Evolutionary conservation across 2,329 filamentous ascomycete species (phyloP).

Genomic region (Aspergillus uvarum): DNA sequence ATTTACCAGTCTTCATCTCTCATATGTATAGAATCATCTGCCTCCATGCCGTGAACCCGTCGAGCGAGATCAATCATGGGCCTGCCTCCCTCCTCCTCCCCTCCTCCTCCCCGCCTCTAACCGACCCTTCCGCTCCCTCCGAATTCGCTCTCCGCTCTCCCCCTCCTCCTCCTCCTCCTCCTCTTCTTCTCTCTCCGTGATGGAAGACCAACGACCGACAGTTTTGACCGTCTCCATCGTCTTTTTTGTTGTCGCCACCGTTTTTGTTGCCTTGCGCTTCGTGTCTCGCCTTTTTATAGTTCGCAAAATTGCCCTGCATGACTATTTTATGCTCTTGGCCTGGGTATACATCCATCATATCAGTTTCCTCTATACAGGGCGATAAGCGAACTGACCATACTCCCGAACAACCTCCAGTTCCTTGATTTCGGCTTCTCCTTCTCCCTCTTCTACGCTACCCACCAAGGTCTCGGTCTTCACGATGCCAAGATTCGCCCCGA

Average conservation of each 20-base stretch:
- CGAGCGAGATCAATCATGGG: neutral
- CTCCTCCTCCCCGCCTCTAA: neutral
- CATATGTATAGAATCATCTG: neutral
- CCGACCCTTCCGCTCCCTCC: neutral
- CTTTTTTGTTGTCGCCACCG: slow-evolving; percentile 63
- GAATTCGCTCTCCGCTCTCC: slow-evolving; percentile 3
- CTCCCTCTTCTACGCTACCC: slow-evolving; percentile 47
- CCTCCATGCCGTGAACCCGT: neutral
- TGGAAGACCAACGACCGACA: slow-evolving; percentile 36
- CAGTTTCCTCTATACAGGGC: neutral
- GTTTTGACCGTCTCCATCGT: slow-evolving; percentile 46
- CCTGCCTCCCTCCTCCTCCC: neutral
- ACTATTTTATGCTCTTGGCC: slow-evolving; percentile 76
- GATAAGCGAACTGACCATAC: neutral
- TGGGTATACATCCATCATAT: slow-evolving; percentile 56
- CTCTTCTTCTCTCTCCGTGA: slow-evolving; percentile 22
- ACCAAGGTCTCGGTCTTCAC: slow-evolving; percentile 46
- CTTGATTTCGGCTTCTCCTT: slow-evolving; percentile 49
- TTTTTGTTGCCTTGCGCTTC: slow-evolving; percentile 74
- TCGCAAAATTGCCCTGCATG: slow-evolving; percentile 69
- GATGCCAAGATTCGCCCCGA: slow-evolving; percentile 35
- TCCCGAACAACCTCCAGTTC: slow-evolving; percentile 26
- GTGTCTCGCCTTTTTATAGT: slow-evolving; percentile 73
- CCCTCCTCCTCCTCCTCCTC: too few relatives aligned
- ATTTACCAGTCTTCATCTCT: neutral